Conservation (phyloP, 352 stramenopile species). For the Phytophthora sp. region DNA sequence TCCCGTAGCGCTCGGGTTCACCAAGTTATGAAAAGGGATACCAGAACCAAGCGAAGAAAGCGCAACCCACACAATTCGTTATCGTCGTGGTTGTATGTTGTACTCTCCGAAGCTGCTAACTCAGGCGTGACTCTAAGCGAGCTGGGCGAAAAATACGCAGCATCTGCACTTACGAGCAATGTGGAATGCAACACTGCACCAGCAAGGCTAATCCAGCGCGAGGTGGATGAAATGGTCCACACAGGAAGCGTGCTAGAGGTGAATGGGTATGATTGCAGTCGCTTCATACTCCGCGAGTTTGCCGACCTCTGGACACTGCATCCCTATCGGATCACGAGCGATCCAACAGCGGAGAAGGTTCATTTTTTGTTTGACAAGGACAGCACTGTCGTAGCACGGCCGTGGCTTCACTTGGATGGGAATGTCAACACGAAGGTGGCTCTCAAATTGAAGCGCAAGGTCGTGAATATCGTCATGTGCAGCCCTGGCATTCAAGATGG, state of each 20-base stretch:
- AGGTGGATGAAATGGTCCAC: constrained; percentile 45
- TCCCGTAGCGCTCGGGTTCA: constrained; percentile 27
- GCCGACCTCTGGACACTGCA: constrained; percentile 66
- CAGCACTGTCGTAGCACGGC: constrained; percentile 55
- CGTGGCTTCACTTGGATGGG: constrained; percentile 82
- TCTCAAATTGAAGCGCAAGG: constrained; percentile 73
- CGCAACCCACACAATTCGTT: constrained; percentile 8
- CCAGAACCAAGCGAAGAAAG: constrained; percentile 15
- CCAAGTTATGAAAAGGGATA: not conserved
- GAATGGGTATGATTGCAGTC: constrained; percentile 61
- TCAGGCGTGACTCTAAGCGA: constrained; percentile 36
- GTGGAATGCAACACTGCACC: not conserved
- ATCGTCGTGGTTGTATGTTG: constrained; percentile 27
- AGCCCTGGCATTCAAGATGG: constrained; percentile 70
- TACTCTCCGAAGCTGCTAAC: constrained; percentile 26
- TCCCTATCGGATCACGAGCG: constrained; percentile 56
- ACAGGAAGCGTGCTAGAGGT: constrained; percentile 59
- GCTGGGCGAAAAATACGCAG: constrained; percentile 26
- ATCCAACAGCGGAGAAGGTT: constrained; percentile 61
- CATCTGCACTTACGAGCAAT: constrained; percentile 15
- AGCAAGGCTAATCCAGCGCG: constrained; percentile 33
- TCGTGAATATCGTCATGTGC: constrained; percentile 85
- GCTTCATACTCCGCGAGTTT: constrained; percentile 56
- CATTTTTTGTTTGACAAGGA: constrained; percentile 78
- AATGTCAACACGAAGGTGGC: constrained; percentile 58